Evolutionary conservation across 1,139 yeast genomes (phyloP).

Genomic region (Taphrina populina): DNA sequence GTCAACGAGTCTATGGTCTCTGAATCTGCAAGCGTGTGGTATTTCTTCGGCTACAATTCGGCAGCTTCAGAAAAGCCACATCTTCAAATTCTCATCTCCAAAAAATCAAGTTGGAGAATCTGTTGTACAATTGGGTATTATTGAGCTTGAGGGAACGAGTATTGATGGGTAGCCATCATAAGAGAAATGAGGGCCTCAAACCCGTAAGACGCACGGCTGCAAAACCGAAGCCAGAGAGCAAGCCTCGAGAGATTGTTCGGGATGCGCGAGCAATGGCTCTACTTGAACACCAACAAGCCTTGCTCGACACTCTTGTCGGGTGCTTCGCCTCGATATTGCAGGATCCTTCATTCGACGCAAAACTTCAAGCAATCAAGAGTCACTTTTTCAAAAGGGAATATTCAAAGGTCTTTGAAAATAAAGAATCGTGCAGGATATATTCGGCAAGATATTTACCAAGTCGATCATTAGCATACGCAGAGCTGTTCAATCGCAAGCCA

Average conservation of each 20-base stretch:
- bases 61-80: too few relatives aligned
- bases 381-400: constrained; percentile 20
- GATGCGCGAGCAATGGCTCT: not conserved
- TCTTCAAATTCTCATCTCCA: too few relatives aligned
- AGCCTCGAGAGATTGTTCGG: constrained; percentile 1
- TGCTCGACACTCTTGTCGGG: constrained; percentile 12
- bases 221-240: constrained; percentile 20
- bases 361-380: constrained; percentile 21
- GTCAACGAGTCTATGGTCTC: too few relatives aligned
- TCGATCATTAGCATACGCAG: constrained; percentile 26
- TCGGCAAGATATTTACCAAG: constrained; percentile 26
- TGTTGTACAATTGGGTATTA: too few relatives aligned
- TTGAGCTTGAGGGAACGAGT: not conserved
- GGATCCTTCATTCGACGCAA: constrained; percentile 4
- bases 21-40: too few relatives aligned
- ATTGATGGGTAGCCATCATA: constrained; percentile 28
- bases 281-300: constrained; percentile 4
- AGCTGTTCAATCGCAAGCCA: constrained; percentile 5
- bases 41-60: too few relatives aligned
- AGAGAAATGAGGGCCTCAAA: constrained; percentile 27
- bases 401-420: constrained; percentile 13
- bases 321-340: not conserved
- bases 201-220: constrained; percentile 27
- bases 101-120: too few relatives aligned
- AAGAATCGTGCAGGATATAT: constrained; percentile 17